phyloP scores from a whole-genome alignment of 169 alveolate genomes.

The Perkinsus marinus region DNA sequence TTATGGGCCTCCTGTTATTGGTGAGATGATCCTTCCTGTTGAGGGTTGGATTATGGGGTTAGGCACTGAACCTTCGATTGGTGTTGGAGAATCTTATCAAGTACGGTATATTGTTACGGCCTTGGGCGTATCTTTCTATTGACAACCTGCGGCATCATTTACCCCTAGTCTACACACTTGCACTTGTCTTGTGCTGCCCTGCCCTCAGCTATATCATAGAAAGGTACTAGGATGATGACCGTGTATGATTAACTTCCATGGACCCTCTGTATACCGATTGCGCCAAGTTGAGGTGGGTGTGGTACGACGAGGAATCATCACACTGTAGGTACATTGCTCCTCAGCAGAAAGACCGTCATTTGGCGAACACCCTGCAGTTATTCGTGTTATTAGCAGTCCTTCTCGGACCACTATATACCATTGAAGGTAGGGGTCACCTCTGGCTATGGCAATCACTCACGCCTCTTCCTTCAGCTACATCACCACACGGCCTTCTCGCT shows the following conservation, averaged over 20 bases:
- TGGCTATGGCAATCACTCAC: too few relatives aligned
- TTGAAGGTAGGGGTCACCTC: neutral
- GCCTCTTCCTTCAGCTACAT: neutral
- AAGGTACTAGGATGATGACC: neutral
- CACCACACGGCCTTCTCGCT: neutral
- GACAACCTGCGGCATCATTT: conserved; percentile 4
- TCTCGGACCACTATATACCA: neutral
- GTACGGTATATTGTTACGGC: conserved; percentile 33
- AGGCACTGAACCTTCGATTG: conserved; percentile 8
- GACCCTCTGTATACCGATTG: too few relatives aligned
- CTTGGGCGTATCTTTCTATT: conserved; percentile 20
- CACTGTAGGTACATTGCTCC: neutral
- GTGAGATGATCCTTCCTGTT: neutral
- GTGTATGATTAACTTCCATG: too few relatives aligned
- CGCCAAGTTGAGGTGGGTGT: too few relatives aligned
- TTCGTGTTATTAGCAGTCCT: neutral
- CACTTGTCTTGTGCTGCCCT: neutral
- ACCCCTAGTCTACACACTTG: conserved; percentile 7
- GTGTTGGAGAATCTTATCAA: conserved; percentile 33
- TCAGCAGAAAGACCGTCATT: neutral
- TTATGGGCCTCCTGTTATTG: neutral
- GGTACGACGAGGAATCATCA: too few relatives aligned
- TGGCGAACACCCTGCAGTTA: neutral
- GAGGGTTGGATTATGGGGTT: neutral
- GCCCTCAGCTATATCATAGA: neutral